These are phyloP conservation scores for Sugiyamaella boreocaroliniensis DNA, from an alignment of 805 yeast species.

Conservation along the genomic window DNA sequence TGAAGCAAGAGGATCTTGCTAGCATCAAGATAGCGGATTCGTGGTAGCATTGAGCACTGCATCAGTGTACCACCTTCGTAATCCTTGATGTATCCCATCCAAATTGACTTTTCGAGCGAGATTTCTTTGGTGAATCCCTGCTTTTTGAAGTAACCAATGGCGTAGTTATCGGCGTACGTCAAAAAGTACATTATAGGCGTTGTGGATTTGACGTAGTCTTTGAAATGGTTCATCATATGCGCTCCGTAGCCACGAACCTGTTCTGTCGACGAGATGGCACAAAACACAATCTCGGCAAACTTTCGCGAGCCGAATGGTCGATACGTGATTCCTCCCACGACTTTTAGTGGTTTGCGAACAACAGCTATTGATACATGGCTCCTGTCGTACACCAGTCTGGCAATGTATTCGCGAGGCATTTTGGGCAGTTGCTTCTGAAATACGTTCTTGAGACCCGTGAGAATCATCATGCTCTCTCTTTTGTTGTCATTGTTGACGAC, in stretches of 20 bases:
- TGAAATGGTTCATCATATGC: slow-evolving; percentile 94
- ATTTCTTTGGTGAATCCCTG: slow-evolving; percentile 98
- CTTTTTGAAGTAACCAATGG: slow-evolving; percentile 96
- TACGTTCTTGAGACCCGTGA: slow-evolving; percentile 92
- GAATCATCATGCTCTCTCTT: slow-evolving; percentile 77
- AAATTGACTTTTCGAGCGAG: slow-evolving; percentile 69
- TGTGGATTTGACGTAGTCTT: slow-evolving; percentile 88
- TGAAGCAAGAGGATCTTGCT: slow-evolving; percentile 80
- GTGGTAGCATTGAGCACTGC: slow-evolving; percentile 94
- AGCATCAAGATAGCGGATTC: slow-evolving; percentile 80
- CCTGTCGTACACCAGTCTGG: slow-evolving; percentile 88
- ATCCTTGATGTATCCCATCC: slow-evolving; percentile 99
- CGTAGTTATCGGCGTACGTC: slow-evolving; percentile 97
- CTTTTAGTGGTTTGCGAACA: slow-evolving; percentile 85
- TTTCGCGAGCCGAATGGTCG: slow-evolving; percentile 85
- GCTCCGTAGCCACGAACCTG: slow-evolving; percentile 99
- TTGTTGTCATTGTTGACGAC: slow-evolving; percentile 95
- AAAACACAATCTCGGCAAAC: slow-evolving; percentile 97
- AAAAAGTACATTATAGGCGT: slow-evolving; percentile 78
- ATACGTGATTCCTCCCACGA: slow-evolving; percentile 96
- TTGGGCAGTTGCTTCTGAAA: slow-evolving; percentile 97
- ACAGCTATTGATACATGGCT: slow-evolving; percentile 95
- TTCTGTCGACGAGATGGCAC: slow-evolving; percentile 95
- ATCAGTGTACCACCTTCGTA: slow-evolving; percentile 98
- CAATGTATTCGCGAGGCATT: slow-evolving; percentile 97